These are phyloP conservation scores for Gnomoniopsis smithogilvyi DNA, from an alignment of 2,329 filamentous ascomycete genomes.

Conservation along the genomic window DNA sequence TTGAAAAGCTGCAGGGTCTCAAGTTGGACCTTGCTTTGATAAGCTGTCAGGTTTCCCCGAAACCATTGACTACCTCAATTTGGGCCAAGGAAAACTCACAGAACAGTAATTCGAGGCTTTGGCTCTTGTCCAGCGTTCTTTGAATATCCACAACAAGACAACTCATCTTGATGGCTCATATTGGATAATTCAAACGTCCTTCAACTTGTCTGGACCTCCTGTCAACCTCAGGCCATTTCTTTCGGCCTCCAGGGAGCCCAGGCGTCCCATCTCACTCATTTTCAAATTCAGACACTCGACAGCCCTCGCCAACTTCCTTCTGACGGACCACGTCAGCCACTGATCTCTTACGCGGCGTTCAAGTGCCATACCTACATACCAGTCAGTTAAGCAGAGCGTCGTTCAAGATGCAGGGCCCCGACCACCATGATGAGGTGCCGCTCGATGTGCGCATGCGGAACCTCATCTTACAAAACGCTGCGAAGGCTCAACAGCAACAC, in stretches of 20 bases:
- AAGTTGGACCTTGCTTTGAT: no score
- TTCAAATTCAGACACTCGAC: no score
- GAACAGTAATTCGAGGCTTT: no score
- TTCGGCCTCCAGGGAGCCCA: no score
- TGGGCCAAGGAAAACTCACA: no score
- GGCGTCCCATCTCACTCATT: no score
- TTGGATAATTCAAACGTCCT: neutral
- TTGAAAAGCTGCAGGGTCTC: no score
- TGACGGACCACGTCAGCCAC: neutral
- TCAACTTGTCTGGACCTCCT: no score
- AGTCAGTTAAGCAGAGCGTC: neutral
- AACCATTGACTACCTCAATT: no score
- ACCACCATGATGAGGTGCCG: conserved; percentile 13
- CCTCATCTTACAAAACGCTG: conserved; percentile 22
- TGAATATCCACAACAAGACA: neutral
- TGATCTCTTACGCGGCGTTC: neutral
- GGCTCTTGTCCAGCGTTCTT: neutral
- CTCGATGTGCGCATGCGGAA: conserved; percentile 23
- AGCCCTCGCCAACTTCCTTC: no score
- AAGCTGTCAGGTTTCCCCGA: no score
- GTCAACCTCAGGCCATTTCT: no score
- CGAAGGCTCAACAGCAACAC: neutral
- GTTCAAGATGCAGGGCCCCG: conserved; percentile 6
- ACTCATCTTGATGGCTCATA: neutral
- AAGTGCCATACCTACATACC: neutral